Base-by-base conservation (phyloP, 1,284 basidiomycete species). In the Microbotryum scabiosae region DNA sequence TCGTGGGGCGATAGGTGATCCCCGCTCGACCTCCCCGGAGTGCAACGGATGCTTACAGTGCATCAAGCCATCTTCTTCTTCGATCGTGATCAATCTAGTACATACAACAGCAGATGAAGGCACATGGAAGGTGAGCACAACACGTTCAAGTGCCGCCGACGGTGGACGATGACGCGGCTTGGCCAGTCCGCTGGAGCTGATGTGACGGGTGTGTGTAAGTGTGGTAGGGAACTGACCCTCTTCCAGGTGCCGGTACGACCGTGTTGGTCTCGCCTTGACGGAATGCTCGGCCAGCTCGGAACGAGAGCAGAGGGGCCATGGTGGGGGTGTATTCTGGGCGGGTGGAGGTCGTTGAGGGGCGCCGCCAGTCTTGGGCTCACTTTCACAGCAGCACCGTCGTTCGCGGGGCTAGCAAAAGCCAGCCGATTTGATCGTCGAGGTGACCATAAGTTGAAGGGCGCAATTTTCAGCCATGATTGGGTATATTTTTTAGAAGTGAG, bases 61-160 rank as follows among this genome's bases (percentile, higher is more conserved):
- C 26, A 71, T 55, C n/a, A 73, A 56, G 7, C 66, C 69, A 52
- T 72, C 72, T 30, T 72, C 71, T 23, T 72, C 66, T 30, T 66
- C 57, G 26, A 70, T 49, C 47, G 61, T 60, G 25, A 72, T 57
- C 48, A 65, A 50, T 46, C 60, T 68, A 59, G 46, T 28, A 50
- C 52, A 54, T 18, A 50, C 30, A 7, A 51, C 25, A 44, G 56
- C 18, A 23, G 56, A 25, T 18, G 26, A 41, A 9, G 12, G 25
- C 26, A 20, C 49, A 25, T 28, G 32, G 51, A 18, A 21, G 32
- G 5, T 10, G 43, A 41, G 32, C 30, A 25, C 5, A 20, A 20
- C 51, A 47, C 20, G 36, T 44, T 21, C 20, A 55, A 52, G 48
- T 36, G 48, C 44, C 49, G 56, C 51, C 2, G 52, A 23, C 16